phyloP scores from a whole-genome alignment of 257 asterid genomes.

The Orobanche coerulescens region DNA sequence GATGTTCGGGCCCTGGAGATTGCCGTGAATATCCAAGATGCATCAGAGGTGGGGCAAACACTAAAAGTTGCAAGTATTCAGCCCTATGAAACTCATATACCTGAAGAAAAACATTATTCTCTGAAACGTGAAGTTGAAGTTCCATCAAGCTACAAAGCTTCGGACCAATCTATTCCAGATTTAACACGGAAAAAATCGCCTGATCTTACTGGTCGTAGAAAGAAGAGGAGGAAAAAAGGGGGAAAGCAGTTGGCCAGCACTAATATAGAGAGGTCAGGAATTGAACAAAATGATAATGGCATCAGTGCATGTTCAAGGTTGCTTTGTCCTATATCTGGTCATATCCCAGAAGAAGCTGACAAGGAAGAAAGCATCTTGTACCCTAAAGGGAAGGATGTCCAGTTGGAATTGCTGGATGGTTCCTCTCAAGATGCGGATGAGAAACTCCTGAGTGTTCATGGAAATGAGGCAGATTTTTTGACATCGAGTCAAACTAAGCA shows the following conservation, averaged over 20 bases:
- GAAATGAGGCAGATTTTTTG: constrained; percentile 16
- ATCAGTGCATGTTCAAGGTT: constrained; percentile 14
- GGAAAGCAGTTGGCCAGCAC: not conserved
- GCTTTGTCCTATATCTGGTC: constrained; percentile 15
- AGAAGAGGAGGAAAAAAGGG: not conserved
- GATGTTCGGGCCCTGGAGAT: constrained; percentile 9
- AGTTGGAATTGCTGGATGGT: constrained; percentile 22
- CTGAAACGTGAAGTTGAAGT: constrained; percentile 13
- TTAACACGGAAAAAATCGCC: constrained; percentile 5
- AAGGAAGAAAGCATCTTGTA: constrained; percentile 19
- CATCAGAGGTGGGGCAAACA: not conserved
- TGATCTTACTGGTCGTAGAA: not conserved
- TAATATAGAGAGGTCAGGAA: constrained; percentile 12
- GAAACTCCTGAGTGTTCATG: too few species aligned
- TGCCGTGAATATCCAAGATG: not conserved
- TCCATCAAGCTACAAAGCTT: constrained; percentile 15
- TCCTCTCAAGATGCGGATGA: constrained; percentile 16
- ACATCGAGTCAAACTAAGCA: constrained; percentile 18
- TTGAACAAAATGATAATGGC: constrained; percentile 14
- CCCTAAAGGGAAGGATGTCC: constrained; percentile 20
- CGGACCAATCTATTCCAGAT: constrained; percentile 23
- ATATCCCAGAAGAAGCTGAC: constrained; percentile 20
- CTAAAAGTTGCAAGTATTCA: constrained; percentile 17
- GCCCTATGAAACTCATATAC: constrained; percentile 12
- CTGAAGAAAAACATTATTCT: constrained; percentile 10